Conservation (phyloP, 345 rosid genomes). For the Camelina neglecta region DNA sequence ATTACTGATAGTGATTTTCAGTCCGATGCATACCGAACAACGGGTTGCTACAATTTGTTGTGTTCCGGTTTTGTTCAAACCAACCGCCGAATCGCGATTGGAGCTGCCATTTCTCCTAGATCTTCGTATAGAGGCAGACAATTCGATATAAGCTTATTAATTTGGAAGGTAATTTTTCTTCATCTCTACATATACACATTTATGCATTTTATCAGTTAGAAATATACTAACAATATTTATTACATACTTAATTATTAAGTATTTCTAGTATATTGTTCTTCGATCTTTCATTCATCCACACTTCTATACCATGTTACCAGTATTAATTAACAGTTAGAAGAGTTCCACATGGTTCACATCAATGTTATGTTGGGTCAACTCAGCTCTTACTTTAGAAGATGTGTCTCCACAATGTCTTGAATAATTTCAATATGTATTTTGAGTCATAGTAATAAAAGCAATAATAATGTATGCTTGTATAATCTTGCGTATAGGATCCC, state of each 20-base stretch:
- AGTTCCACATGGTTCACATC: conserved; percentile 39
- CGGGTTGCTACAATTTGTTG: conserved; percentile 94
- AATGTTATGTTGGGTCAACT: conserved; percentile 31
- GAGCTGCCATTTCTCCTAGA: conserved; percentile 96
- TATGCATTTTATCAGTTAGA: background rate
- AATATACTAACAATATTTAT: background rate
- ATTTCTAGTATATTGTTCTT: background rate
- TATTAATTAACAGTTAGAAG: conserved; percentile 16
- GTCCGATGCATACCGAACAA: conserved; percentile 93
- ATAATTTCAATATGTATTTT: background rate
- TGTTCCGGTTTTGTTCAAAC: conserved; percentile 98
- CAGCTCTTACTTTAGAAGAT: conserved; percentile 29
- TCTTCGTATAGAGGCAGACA: conserved; percentile 89
- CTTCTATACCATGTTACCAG: background rate
- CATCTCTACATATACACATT: background rate
- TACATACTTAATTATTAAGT: background rate
- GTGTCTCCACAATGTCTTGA: conserved; percentile 24
- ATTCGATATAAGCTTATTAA: conserved; percentile 86
- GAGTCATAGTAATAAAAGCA: background rate
- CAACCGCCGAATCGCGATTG: conserved; percentile 77
- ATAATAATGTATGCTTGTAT: conserved; percentile 1
- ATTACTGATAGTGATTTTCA: conserved; percentile 43
- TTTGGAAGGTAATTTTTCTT: conserved; percentile 82
- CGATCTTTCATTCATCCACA: background rate
- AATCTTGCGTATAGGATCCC: conserved; percentile 68